Evolutionary conservation across 169 alveolate genomes (phyloP), one percentile per base, ranked within the genome.

Genomic region (Besnoitia besnoiti): DNA sequence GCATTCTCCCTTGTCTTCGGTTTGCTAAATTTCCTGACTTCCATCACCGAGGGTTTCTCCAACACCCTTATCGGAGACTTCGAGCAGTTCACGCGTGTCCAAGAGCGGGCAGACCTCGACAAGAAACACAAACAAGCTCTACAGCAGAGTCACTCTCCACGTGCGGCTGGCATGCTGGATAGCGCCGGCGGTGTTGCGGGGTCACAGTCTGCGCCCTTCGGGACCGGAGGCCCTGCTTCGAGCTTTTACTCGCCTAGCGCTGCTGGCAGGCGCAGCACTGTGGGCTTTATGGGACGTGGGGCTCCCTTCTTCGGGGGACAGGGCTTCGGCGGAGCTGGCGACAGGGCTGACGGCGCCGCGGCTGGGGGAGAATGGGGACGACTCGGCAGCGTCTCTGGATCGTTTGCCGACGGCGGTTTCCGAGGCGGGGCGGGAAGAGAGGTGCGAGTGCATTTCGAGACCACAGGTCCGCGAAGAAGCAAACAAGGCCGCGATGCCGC

Each of bases 51-150:
- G 89, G 98, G 99, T 16, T 96, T 97, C 89, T 95, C 99, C 42
- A 97, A 97, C 77, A 96, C 97, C 21, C 94, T 97, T 40, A 94
- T 97, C 24, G 99, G 99, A 21, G 99, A 97, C 90, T 96, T 97
- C 80, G 99, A 97, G 93, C 97, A 97, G 92, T 97, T 97, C 92
- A 96, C 98, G 8, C 95, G 97, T 73, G 96, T 95, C 35, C 96
- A 95, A 80, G 97, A 96, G 49, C 89, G 97, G 35, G 92, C 97
- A 0, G 97, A 96, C 76, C 92, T 95, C 46, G 95, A 92, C 93
- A 90, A 94, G 50, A 90, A 90, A 37, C 93, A 90, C 61, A 89
- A 75, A n/a, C 93, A 89, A 40, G 37, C n/a, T 5, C 33, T 51
- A 2, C 89, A 44, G 82, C 39, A 73, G 44, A 8, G 47, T 37